Percentiles rank a stretch among this genome's conserved stretches.
phyloP scores from a whole-genome alignment of 148 eudicot genomes.

The Salicornia ramosissima region DNA sequence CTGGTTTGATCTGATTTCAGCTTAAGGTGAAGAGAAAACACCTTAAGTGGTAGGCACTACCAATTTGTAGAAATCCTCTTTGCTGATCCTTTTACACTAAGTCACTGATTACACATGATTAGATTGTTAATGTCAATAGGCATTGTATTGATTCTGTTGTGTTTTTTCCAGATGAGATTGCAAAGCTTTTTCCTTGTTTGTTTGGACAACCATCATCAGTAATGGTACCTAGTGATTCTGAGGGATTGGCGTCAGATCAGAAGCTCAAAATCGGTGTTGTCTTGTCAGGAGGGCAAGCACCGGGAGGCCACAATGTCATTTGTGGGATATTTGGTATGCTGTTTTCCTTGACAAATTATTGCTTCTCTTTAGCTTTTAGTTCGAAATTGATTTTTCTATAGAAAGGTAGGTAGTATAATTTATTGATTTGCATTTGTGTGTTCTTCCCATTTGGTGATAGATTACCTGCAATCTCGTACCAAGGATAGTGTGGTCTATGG shows the following conservation, averaged over 20 bases:
- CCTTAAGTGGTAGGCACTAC: no score
- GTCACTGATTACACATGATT: background rate
- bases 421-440: background rate
- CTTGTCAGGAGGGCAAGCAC: slow-evolving; percentile 96
- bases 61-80: no score
- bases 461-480: slow-evolving; percentile 83
- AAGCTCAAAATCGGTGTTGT: slow-evolving; percentile 89
- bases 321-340: slow-evolving; percentile 88
- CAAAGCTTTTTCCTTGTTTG: slow-evolving; percentile 74
- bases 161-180: slow-evolving; percentile 72
- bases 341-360: slow-evolving; percentile 11
- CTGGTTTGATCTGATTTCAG: no score
- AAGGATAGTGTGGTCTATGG: slow-evolving; percentile 83
- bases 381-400: background rate
- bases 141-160: slow-evolving; percentile 14
- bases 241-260: slow-evolving; percentile 36
- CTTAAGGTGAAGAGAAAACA: no score
- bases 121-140: background rate
- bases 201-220: slow-evolving; percentile 85
- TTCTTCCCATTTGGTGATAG: slow-evolving; percentile 33
- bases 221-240: slow-evolving; percentile 57
- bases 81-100: no score
- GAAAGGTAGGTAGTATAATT: background rate
- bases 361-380: background rate
- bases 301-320: slow-evolving; percentile 98